Conservation (phyloP, 805 yeast genomes). For the Tetrapisispora pingtungensis region DNA sequence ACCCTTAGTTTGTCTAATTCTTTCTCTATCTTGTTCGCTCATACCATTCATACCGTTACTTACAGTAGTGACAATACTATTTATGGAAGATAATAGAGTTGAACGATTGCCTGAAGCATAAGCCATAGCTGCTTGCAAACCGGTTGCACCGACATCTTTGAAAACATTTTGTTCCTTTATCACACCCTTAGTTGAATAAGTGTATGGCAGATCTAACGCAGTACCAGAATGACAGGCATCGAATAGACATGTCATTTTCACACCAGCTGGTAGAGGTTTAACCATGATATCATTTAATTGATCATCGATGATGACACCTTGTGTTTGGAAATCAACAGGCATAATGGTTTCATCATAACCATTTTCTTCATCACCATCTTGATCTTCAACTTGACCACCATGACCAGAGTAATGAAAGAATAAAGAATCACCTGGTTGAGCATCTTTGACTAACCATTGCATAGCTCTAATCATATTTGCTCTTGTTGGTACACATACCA, state of each 20-base stretch:
- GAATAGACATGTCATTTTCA: slow-evolving; percentile 66
- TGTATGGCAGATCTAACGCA: slow-evolving; percentile 68
- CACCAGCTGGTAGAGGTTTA: slow-evolving; percentile 57
- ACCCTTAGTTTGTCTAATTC: slow-evolving; percentile 45
- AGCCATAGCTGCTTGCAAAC: slow-evolving; percentile 47
- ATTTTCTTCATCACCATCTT: slow-evolving; percentile 65
- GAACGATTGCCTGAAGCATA: slow-evolving; percentile 50
- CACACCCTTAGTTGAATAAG: slow-evolving; percentile 75
- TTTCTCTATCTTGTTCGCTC: slow-evolving; percentile 33
- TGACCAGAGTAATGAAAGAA: slow-evolving; percentile 84
- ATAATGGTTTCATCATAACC: slow-evolving; percentile 65
- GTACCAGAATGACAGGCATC: slow-evolving; percentile 87
- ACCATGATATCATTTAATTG: slow-evolving; percentile 64
- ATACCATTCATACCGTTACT: slow-evolving; percentile 31
- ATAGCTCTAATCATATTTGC: slow-evolving; percentile 67
- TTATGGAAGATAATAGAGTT: slow-evolving; percentile 35
- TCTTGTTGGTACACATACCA: slow-evolving; percentile 48
- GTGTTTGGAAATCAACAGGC: slow-evolving; percentile 58
- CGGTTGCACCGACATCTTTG: slow-evolving; percentile 64
- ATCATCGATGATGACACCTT: slow-evolving; percentile 68
- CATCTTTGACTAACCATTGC: slow-evolving; percentile 70
- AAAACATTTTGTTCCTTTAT: slow-evolving; percentile 70
- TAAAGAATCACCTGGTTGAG: slow-evolving; percentile 65
- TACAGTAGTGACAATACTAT: slow-evolving; percentile 36
- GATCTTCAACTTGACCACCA: slow-evolving; percentile 65